Percentiles rank a stretch among this genome's conserved stretches.
Evolutionary conservation across 192 early-diverging fungal species (phyloP).

Genomic region (Gamsiella multidivaricata): DNA sequence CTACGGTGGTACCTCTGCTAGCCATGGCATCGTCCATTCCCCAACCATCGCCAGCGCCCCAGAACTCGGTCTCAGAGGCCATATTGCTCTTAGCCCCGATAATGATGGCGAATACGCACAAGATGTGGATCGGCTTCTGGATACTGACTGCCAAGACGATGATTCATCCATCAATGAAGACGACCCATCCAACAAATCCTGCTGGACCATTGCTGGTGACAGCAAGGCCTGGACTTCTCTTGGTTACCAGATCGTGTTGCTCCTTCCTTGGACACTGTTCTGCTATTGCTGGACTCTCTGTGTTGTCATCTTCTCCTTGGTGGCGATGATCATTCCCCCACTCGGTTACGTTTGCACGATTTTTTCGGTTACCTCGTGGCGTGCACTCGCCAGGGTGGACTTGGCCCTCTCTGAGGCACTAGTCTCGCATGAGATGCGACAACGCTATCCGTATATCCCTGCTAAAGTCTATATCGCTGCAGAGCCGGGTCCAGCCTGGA

Average conservation of each 20-base stretch:
- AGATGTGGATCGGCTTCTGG: constrained; percentile 21
- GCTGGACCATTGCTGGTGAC: constrained; percentile 40
- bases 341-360: constrained; percentile 35
- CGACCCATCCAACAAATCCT: constrained; percentile 9
- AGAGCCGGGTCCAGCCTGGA: constrained; percentile 35
- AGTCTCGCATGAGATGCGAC: constrained; percentile 11
- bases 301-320: not conserved
- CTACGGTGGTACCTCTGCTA: not conserved
- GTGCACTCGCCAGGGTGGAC: constrained; percentile 32
- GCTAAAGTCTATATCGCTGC: constrained; percentile 20
- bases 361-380: constrained; percentile 29
- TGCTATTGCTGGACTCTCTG: constrained; percentile 33
- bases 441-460: constrained; percentile 10
- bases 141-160: constrained; percentile 11
- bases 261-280: constrained; percentile 42
- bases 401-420: constrained; percentile 20
- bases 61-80: constrained; percentile 17
- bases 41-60: constrained; percentile 5
- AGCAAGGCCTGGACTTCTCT: constrained; percentile 22
- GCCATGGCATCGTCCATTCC: constrained; percentile 6
- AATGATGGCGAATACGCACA: constrained; percentile 22
- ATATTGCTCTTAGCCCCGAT: constrained; percentile 5
- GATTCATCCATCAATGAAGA: constrained; percentile 9
- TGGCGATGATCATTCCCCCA: constrained; percentile 31
- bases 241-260: constrained; percentile 10